Percentiles rank a stretch among this genome's conserved stretches.
These are phyloP conservation scores for Vigna nakashimae DNA, from an alignment of 306 rosid species.

Conservation along the genomic window DNA sequence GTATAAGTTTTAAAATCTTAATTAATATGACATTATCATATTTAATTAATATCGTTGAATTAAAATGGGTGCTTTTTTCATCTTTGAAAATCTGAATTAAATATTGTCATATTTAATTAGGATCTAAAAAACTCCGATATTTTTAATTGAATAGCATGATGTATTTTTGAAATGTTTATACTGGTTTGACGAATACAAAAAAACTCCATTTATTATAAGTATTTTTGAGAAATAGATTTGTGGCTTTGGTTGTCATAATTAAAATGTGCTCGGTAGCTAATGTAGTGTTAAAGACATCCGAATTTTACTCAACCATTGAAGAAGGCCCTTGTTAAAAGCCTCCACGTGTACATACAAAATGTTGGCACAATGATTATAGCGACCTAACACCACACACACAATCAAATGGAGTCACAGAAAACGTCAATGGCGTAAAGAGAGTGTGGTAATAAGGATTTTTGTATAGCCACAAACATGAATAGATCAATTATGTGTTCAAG, in stretches of 20 bases:
- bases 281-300: slow-evolving; percentile 25
- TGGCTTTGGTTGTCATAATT: neutral
- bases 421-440: slow-evolving; percentile 27
- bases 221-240: too few species aligned
- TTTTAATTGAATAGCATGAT: too few species aligned
- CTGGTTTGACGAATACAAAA: neutral
- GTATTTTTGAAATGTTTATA: too few species aligned
- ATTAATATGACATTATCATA: too few species aligned
- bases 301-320: slow-evolving; percentile 19
- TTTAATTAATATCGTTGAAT: too few species aligned
- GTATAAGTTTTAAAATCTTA: too few species aligned
- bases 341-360: slow-evolving; percentile 30
- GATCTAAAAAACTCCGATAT: too few species aligned
- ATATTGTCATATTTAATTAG: too few species aligned
- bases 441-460: neutral
- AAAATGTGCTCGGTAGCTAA: slow-evolving; percentile 12
- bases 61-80: too few species aligned
- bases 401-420: neutral
- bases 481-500: slow-evolving; percentile 27
- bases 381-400: slow-evolving; percentile 35
- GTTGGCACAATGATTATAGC: slow-evolving; percentile 12
- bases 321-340: neutral
- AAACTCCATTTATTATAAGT: neutral
- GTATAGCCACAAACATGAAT: neutral
- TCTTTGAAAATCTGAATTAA: too few species aligned